Evolutionary conservation across 768 basidiomycete genomes (phyloP), one percentile per base, ranked within the genome.

Genomic region (Leccinum broughii): DNA sequence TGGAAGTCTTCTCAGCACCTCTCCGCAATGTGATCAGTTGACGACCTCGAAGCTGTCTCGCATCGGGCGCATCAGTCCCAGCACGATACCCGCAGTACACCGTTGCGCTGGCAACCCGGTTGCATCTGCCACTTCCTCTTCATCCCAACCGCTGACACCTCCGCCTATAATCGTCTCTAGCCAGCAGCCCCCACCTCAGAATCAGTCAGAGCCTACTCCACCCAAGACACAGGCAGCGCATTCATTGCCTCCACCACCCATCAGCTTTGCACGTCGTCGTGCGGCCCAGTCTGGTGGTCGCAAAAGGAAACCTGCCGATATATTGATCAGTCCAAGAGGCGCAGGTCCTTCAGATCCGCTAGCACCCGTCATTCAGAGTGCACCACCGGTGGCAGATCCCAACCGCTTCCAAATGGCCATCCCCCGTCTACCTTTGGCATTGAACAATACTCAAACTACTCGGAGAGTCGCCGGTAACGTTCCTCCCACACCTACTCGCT

Each of bases 281-380:
- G 86, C 89, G 10, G 83, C 82, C 28, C 85, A 85, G 59, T 64
- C 86, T 13, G 85, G 86, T n/a, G 75, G 70, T 1, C 80, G 78
- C 51, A 85, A 82, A 70, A 88, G 80, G 74, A 92, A 90, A 72
- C 90, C 90, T 0, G 89, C 90, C 2, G 90, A 92, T 67, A 88
- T 91, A 62, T 67, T 90, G 62, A 90, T 92, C 77, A 88, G 84
- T 64, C 88, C 89, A 10, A 78, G 87, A 55, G 87, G 86, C 61
- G 69, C 77, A 5, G 80, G 83, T 32, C 68, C 74, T 0, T 74
- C 70, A 17, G 85, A 86, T 60, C 83, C 83, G 58, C 75, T 87
- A 44, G 82, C 82, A 57, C 88, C 89, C 24, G 80, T 81, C 52
- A 88, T 92, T 35, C 90, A 91, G 71, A 90, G 89, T 64, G 90